Evolutionary conservation across 2,329 filamentous ascomycete species (phyloP), one percentile per base, ranked within the genome.

Genomic region (Claviceps sp.): DNA sequence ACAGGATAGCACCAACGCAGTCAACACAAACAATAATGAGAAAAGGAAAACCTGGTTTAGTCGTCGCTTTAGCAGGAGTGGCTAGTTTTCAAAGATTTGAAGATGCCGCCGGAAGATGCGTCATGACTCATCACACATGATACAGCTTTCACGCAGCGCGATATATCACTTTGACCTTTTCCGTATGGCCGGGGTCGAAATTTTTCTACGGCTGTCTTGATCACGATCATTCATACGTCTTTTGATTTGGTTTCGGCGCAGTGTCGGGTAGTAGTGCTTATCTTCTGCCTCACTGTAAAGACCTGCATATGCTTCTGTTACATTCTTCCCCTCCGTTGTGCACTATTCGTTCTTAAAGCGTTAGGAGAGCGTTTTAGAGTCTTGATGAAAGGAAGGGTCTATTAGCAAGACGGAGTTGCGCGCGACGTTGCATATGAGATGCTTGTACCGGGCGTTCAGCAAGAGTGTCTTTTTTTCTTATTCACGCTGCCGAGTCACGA

Each of bases 31-130:
- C 11, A 50, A 45, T 14, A 51, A 22, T 13, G 85, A 89, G 54
- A 95, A 95, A 75, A 78, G 86, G 57, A 90, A 89, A 76, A 93
- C 89, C 64, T 95, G 90, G 88, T 83, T 97, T 61, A 81, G 86
- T 63, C 80, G 82, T 60, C 78, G 83, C 51, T 93, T 95, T 67
- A 93, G 85, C 74, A 89, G 76, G 63, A 68, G 44, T 34, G 44
- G 51, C 47, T 57, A 55, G 49, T n/a, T n/a, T n/a, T 22, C 26
- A 29, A 14, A 26, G 42, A 14, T 14, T 36, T n/a, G 11, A 11
- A 26, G 9, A 29, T 47, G 16, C 22, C 13, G 9, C 22, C 42
- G 8, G 9, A 38, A 39, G 26, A 29, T 29, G 26, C 9, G 26
- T 29, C 8, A 36, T 16, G 26, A 43, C 38, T 37, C 37, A 11